Evolutionary conservation across 129 eudicot species (phyloP).

Genomic region (Tagetes patula): DNA sequence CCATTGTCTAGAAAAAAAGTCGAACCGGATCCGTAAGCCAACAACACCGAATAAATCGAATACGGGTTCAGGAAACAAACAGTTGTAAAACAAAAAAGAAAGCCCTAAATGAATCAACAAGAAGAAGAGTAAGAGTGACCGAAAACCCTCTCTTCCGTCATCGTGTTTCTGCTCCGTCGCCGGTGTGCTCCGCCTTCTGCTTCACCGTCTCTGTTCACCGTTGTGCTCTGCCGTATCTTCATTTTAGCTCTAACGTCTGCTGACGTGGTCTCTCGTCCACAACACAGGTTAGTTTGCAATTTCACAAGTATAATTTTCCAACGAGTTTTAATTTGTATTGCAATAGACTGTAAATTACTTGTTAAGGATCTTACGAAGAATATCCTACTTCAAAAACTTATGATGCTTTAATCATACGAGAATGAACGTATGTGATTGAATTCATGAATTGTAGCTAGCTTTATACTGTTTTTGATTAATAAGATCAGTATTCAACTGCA

Average conservation of each 20-base stretch:
- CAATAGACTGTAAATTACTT: background rate
- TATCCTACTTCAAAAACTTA: background rate
- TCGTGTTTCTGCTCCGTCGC: slow-evolving; percentile 32
- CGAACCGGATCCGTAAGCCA: slow-evolving; percentile 9
- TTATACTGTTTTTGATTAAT: background rate
- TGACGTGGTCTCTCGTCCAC: slow-evolving; percentile 17
- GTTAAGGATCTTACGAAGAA: slow-evolving; percentile 11
- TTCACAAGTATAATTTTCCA: slow-evolving; percentile 10
- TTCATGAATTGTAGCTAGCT: background rate
- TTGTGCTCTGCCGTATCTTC: background rate
- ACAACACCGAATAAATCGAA: slow-evolving; percentile 4
- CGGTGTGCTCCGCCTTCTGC: slow-evolving; percentile 21
- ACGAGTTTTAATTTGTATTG: background rate
- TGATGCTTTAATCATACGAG: slow-evolving; percentile 1
- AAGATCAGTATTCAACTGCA: background rate
- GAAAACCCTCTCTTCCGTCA: slow-evolving; percentile 14
- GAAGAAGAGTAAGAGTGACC: slow-evolving; percentile 12
- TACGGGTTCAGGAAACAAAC: slow-evolving; percentile 1
- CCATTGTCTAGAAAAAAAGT: background rate
- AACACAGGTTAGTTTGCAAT: slow-evolving; percentile 19
- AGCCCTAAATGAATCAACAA: slow-evolving; percentile 29
- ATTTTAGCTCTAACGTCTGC: background rate
- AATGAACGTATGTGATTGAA: slow-evolving; percentile 8
- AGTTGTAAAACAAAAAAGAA: background rate
- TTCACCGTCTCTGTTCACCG: slow-evolving; percentile 4